Conservation (phyloP, 148 eudicot genomes). For the Arbutus unedo region DNA sequence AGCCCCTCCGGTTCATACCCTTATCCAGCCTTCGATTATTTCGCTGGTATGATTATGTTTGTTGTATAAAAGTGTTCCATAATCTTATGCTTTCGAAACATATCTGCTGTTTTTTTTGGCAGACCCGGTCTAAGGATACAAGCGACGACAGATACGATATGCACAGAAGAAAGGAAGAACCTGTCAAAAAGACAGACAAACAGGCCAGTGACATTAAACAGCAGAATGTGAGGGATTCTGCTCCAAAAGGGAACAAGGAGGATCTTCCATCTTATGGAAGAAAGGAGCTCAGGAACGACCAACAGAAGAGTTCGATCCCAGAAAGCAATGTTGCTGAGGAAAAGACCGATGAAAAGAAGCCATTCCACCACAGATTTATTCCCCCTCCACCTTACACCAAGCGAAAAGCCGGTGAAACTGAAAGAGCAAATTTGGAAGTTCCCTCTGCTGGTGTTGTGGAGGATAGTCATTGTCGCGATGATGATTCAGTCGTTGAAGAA, state of each 20-base stretch:
- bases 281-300: conserved; percentile 7
- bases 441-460: conserved; percentile 7
- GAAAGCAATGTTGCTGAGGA: conserved; percentile 23
- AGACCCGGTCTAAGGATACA: conserved; percentile 23
- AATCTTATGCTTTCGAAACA: not conserved
- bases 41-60: not conserved
- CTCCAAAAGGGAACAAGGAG: conserved; percentile 18
- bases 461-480: not conserved
- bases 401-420: conserved; percentile 13
- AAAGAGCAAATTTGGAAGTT: not conserved
- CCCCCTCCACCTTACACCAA: conserved; percentile 49
- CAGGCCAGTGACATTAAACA: conserved; percentile 10
- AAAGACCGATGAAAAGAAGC: conserved; percentile 25
- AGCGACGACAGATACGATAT: conserved; percentile 5
- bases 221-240: conserved; percentile 15
- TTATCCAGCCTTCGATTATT: not conserved
- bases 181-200: conserved; percentile 12
- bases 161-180: conserved; percentile 21
- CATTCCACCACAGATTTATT: conserved; percentile 23
- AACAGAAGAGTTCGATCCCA: conserved; percentile 1
- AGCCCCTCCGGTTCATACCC: not conserved
- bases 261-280: conserved; percentile 15
- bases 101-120: conserved; percentile 7
- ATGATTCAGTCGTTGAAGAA: conserved; percentile 18
- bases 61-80: not conserved